Evolutionary conservation across 352 stramenopile genomes (phyloP), one percentile per base, ranked within the genome.

Genomic region (Peronosclerospora sorghi): DNA sequence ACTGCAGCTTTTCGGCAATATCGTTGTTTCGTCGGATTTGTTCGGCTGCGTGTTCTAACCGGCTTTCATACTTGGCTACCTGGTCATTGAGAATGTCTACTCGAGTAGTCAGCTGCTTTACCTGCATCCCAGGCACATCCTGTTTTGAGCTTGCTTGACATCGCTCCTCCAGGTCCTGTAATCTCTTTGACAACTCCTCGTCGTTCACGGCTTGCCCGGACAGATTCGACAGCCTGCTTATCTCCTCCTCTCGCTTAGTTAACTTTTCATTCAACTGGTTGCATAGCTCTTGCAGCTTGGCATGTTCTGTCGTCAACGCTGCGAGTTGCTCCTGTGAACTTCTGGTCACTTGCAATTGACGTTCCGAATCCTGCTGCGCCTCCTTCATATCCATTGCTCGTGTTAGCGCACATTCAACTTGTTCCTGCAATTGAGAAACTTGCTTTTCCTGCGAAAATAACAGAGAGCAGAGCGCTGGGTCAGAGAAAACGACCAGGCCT

Each of bases 21-120:
- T 26, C 36, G 9, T 47, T 61, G 35, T 68, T 68, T 1, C 56
- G 59, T 21, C 37, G 47, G 21, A 84, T 62, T 40, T 84, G 62
- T 17, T 84, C 57, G 18, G 65, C 70, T 1, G 73, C 62, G 17
- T 82, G 70, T 43, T 72, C 75, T 1, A 91, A 51, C 26, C 72
- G 68, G n/a, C 54, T 57, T 38, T 91, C 79, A 45, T 91, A 88
- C 54, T 84, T 88, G 18, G 66, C 73, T 17, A 88, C 75, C 36
- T 91, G 76, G 35, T 74, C 74, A 45, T 86, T 91, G 8, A 91
- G 50, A 10, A 86, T 48, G 41, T 88, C 72, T 9, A 91, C 68
- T 45, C 88, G 79, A 0, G 56, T 63, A 19, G 56, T 70, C 34
- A 89, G 34, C 51, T 89, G 76, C 15, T 87, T 73, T 6, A 87